Base-by-base conservation (phyloP, 2,329 filamentous ascomycete genomes). In the Diaporthe humulicola region DNA sequence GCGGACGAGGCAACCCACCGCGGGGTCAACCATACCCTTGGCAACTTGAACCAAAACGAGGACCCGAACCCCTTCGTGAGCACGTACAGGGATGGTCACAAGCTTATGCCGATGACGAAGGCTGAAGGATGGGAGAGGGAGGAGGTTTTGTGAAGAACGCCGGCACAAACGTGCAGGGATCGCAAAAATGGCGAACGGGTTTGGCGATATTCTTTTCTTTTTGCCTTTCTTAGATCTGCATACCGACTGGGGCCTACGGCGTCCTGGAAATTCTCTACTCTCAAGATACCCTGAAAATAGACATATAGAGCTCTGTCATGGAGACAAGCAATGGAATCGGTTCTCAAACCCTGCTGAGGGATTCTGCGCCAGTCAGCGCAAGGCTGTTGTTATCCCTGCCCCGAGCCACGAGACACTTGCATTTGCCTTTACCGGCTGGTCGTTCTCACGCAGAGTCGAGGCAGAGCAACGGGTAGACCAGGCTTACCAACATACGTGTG, bases 21-120 rank as follows among this genome's bases (percentile, higher is more conserved):
- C 45, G 97, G 98, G 81, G 96, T 98, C 79, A 98, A 99, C 85
- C 97, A 99, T 83, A 98, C 97, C 0, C 85, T 99, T 56, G 92
- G 94, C 70, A 98, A 98, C 82, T 87, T 99, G 74, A 88, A 98
- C 78, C 95, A 97, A 82, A 92, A 91, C 70, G 88, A 92, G 45
- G 97, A 99, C 81, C 96, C 96, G 2, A 99, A 99, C 81, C 97
- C 97, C 3, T 99, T 97, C 81, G 93, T 95, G 60, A 94, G 92
- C 83, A 89, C 92, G 79, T 98, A 96, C 87, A 95, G 94, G 84
- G 91, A 95, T 76, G 86, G 87, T 19, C 86, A 86, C 7, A 87
- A 87, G 76, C 90, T 91, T 33, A 95, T 93, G 5, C 90, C 91
- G 0, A 89, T 92, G 61, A 79, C 88, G 38, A 90, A 92, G 81